Evolutionary conservation across 176 grass and related monocot species (phyloP), one percentile per base, ranked within the genome.

Genomic region (Triticum monococcum): DNA sequence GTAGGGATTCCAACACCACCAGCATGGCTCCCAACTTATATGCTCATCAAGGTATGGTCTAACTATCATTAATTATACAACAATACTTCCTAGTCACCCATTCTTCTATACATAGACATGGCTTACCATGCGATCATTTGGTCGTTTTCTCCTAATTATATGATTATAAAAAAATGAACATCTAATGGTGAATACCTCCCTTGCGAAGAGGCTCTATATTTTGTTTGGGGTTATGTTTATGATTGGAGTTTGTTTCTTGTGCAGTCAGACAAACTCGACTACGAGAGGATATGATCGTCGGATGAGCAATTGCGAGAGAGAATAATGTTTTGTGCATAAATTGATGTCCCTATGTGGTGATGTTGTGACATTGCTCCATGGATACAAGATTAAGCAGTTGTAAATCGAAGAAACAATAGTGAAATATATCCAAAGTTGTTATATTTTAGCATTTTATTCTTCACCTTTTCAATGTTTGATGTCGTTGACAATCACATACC

Each of bases 11-110:
- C 95, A 26, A 95, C 95, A 20, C 90, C 95, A 33, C 95, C 95
- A 17, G 93, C 95, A 57, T 98, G 95, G 95, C 54, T 98, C n/a
- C 95, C 95, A 7, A 95, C 95, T 28, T 87, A 95, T 85, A 98
- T 98, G 95, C 93, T 95, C 82, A 93, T 98, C 82, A 98, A 98
- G 95, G 95, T 95, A 56, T 32, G 31, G 16, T 33, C 1, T 23
- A 25, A 62, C 20, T 24, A 20, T 62, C n/a, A 22, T 25, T 23
- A 12, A 11, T 62, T 5, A 62, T 62, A 24, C n/a, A 1, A 4
- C 3, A 46, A 2, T 20, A 3, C 1, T 32, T 31, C 2, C 0
- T 1, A 8, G 7, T 4, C 8, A 10, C 6, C 46, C 17, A 9
- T 26, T 48, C 1, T 50, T 75, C 3, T 50, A 0, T 1, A 25